Conservation (phyloP, 2,329 filamentous ascomycete species). For the Periconia sp. region DNA sequence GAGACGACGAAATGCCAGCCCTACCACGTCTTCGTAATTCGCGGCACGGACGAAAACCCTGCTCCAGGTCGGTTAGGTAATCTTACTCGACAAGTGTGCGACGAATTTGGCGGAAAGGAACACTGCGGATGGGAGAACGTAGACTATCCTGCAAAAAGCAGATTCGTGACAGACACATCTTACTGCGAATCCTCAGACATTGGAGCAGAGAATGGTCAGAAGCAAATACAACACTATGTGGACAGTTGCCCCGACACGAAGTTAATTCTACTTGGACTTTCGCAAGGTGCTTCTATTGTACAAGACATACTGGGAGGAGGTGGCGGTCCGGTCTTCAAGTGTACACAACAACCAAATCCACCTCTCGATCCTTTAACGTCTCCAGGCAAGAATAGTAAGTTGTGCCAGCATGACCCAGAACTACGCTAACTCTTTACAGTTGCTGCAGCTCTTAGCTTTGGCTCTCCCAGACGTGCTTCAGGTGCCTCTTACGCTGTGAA, state of each 20-base stretch:
- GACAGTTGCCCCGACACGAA: slow-evolving; percentile 15
- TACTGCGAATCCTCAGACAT: slow-evolving; percentile 16
- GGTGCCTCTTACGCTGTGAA: slow-evolving; percentile 9
- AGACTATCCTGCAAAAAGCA: slow-evolving; percentile 14
- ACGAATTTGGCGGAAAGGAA: slow-evolving; percentile 2
- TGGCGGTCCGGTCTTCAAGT: slow-evolving; percentile 14
- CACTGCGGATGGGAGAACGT: slow-evolving; percentile 18
- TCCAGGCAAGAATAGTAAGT: slow-evolving; percentile 19
- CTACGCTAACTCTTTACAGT: slow-evolving; percentile 3
- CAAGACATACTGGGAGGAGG: slow-evolving; percentile 19
- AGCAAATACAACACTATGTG: slow-evolving; percentile 15
- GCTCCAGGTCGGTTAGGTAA: slow-evolving; percentile 19
- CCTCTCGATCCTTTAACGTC: slow-evolving; percentile 4
- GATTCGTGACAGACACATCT: slow-evolving; percentile 3
- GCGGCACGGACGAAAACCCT: slow-evolving; percentile 13
- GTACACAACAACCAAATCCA: slow-evolving; percentile 10
- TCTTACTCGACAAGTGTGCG: slow-evolving; percentile 12
- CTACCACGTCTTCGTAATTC: slow-evolving; percentile 16
- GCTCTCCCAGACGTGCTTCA: slow-evolving; percentile 2
- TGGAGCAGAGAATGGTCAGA: slow-evolving; percentile 12
- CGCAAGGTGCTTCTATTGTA: slow-evolving; percentile 15
- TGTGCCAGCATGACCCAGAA: background rate
- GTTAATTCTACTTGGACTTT: slow-evolving; percentile 17
- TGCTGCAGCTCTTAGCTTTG: slow-evolving; percentile 11
- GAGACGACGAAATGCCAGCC: slow-evolving; percentile 11